Evolutionary conservation across 2,329 filamentous ascomycete species (phyloP).

Genomic region (Beauveria sp.): DNA sequence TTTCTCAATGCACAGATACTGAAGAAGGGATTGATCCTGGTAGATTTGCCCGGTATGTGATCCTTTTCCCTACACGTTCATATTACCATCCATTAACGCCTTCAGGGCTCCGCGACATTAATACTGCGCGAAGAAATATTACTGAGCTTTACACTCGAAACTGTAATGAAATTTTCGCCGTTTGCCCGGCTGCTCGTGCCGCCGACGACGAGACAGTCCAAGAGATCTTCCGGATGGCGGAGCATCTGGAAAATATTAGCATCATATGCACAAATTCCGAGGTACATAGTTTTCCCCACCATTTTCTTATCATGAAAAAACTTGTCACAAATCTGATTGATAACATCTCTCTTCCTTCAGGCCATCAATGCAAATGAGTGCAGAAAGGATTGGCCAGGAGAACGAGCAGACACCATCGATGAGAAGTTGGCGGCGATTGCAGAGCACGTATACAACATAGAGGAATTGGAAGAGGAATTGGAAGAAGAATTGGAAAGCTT

Average conservation of each 20-base stretch:
- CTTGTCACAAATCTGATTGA: background rate
- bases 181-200: conserved; percentile 34
- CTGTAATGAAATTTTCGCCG: conserved; percentile 40
- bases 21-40: conserved; percentile 39
- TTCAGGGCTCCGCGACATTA: conserved; percentile 38
- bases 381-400: conserved; percentile 23
- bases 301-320: background rate
- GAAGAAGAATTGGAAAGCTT: background rate
- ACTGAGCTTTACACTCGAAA: conserved; percentile 37
- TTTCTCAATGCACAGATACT: conserved; percentile 37
- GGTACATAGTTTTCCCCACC: conserved; percentile 17
- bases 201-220: conserved; percentile 32
- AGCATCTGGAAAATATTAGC: conserved; percentile 29
- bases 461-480: conserved; percentile 3
- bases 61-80: background rate
- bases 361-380: conserved; percentile 27
- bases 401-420: conserved; percentile 14
- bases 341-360: conserved; percentile 14
- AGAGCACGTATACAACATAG: background rate
- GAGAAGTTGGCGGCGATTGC: background rate
- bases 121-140: conserved; percentile 33
- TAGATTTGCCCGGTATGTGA: conserved; percentile 38
- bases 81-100: background rate
- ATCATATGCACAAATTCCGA: conserved; percentile 37
- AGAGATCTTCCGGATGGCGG: conserved; percentile 33